Evolutionary conservation across 2,329 filamentous ascomycete species (phyloP).

Genomic region (Fusarium sp.): DNA sequence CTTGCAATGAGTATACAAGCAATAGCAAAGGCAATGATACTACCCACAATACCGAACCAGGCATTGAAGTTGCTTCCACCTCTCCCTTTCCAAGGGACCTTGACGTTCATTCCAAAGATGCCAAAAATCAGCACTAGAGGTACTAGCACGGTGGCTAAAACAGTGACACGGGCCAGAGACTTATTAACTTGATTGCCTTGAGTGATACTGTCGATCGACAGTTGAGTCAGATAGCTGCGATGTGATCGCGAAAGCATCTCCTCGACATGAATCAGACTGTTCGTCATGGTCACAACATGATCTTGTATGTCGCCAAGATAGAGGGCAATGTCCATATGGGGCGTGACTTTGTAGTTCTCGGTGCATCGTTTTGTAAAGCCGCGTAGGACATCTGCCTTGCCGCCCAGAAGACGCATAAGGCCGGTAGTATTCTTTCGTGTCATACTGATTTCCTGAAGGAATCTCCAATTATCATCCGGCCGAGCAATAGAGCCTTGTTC

Average conservation of each 20-base stretch:
- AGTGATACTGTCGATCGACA: constrained; percentile 90
- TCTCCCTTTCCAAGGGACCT: constrained; percentile 70
- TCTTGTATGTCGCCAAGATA: constrained; percentile 98
- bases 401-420: constrained; percentile 89
- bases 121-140: constrained; percentile 83
- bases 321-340: constrained; percentile 94
- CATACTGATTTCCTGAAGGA: constrained; percentile 89
- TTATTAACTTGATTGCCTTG: constrained; percentile 90
- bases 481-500: constrained; percentile 94
- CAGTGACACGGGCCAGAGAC: constrained; percentile 92
- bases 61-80: constrained; percentile 59
- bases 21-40: constrained; percentile 62
- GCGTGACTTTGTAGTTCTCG: constrained; percentile 94
- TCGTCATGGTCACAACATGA: constrained; percentile 99
- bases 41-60: constrained; percentile 40
- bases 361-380: constrained; percentile 99
- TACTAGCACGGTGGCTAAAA: constrained; percentile 92
- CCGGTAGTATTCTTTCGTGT: constrained; percentile 96
- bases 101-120: constrained; percentile 89
- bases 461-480: constrained; percentile 86
- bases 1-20: background rate
- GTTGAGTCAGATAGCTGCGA: constrained; percentile 94
- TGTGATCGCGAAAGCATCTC: constrained; percentile 96
- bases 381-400: constrained; percentile 98
- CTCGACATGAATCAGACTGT: constrained; percentile 93